A percentile compares a stretch with the other conserved stretches of the same genome.
These are phyloP conservation scores for Exserohilum rostratum DNA, from an alignment of 2,329 filamentous ascomycete genomes.

Conservation along the genomic window DNA sequence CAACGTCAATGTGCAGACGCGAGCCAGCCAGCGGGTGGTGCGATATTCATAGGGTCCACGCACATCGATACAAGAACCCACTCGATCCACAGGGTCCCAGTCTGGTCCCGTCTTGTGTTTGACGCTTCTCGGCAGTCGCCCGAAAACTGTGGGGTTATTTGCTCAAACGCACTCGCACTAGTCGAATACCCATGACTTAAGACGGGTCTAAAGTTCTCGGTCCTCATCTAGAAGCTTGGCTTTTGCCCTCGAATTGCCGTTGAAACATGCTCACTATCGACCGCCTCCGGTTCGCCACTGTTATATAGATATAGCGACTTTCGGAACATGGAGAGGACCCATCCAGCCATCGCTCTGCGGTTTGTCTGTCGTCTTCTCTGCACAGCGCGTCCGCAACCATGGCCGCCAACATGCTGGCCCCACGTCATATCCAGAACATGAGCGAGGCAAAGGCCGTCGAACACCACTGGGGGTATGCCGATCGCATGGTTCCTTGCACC, in stretches of 20 bases:
- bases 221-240: constrained; percentile 27
- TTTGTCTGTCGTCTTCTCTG: constrained; percentile 10
- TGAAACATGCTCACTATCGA: constrained; percentile 16
- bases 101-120: neutral
- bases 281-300: neutral
- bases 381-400: constrained; percentile 17
- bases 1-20: neutral
- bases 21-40: constrained; percentile 2
- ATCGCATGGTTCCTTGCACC: constrained; percentile 61
- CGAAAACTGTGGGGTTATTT: constrained; percentile 38
- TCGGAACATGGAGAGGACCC: neutral
- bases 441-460: constrained; percentile 48
- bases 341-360: constrained; percentile 16
- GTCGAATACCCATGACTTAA: constrained; percentile 4
- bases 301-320: constrained; percentile 19
- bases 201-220: constrained; percentile 5
- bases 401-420: constrained; percentile 26
- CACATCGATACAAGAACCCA: constrained; percentile 2
- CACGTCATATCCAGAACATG: constrained; percentile 54
- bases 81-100: constrained; percentile 8
- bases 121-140: constrained; percentile 1
- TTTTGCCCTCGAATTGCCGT: constrained; percentile 3
- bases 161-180: constrained; percentile 38
- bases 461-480: constrained; percentile 64
- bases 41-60: constrained; percentile 18